These are phyloP conservation scores for Cordyceps farinosa DNA, from an alignment of 2,329 filamentous ascomycete species.

Conservation along the genomic window DNA sequence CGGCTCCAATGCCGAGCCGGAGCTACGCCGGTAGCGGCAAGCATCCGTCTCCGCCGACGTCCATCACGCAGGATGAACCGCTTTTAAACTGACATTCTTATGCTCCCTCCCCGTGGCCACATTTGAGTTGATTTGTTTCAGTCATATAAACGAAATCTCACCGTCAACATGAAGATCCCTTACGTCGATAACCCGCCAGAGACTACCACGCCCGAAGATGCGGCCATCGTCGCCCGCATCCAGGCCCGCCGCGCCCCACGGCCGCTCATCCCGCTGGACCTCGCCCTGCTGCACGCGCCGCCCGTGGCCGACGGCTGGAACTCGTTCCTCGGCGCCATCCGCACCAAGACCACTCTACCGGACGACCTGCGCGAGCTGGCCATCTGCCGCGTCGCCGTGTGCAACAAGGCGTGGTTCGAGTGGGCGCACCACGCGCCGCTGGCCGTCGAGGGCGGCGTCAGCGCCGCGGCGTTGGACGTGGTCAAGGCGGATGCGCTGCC, in stretches of 20 bases:
- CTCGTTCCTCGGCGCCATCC: constrained; percentile 61
- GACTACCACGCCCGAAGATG: constrained; percentile 42
- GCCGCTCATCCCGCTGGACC: constrained; percentile 70
- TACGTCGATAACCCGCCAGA: constrained; percentile 56
- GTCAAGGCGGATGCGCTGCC: constrained; percentile 35
- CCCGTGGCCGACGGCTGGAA: constrained; percentile 75
- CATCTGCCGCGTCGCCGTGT: constrained; percentile 75
- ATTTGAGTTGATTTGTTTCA: background rate
- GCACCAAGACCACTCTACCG: constrained; percentile 48
- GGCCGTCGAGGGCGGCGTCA: constrained; percentile 54
- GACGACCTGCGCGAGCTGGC: constrained; percentile 68
- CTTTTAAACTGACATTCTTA: background rate
- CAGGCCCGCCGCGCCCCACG: constrained; percentile 63
- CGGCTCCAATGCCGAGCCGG: constrained; percentile 13
- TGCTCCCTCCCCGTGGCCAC: too few relatives aligned
- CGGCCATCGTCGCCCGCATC: constrained; percentile 61
- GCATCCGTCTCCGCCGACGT: constrained; percentile 1
- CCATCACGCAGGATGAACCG: background rate
- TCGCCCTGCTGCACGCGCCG: constrained; percentile 70
- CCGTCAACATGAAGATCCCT: constrained; percentile 58
- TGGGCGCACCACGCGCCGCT: constrained; percentile 77
- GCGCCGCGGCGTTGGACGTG: constrained; percentile 45
- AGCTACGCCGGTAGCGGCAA: constrained; percentile 1
- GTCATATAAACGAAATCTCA: background rate
- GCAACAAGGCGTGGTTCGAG: constrained; percentile 82